Percentiles rank a stretch among this genome's conserved stretches.
These are phyloP conservation scores for Phytophthora macrochlamydospora DNA, from an alignment of 352 stramenopile species.

Conservation along the genomic window DNA sequence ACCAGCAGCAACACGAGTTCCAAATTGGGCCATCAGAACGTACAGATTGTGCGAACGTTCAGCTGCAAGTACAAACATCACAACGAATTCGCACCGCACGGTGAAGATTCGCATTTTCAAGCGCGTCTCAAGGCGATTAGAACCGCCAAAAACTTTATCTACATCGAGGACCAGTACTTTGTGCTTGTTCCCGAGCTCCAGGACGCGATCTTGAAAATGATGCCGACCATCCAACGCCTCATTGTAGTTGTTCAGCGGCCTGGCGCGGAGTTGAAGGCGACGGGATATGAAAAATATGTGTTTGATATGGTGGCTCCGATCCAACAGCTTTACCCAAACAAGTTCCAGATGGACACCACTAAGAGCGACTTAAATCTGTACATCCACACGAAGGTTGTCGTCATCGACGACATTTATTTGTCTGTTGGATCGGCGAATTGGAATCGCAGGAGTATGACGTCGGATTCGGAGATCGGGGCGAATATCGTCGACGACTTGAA, in stretches of 20 bases:
- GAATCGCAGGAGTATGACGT: constrained; percentile 70
- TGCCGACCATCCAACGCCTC: constrained; percentile 47
- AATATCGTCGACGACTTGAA: constrained; percentile 44
- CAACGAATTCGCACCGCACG: constrained; percentile 48
- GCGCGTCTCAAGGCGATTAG: constrained; percentile 57
- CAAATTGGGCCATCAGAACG: constrained; percentile 28
- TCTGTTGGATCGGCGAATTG: constrained; percentile 60
- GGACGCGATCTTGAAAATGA: constrained; percentile 41
- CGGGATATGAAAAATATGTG: constrained; percentile 51
- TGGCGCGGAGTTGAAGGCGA: constrained; percentile 25
- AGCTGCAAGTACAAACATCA: constrained; percentile 52
- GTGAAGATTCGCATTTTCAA: constrained; percentile 52
- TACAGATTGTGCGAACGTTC: constrained; percentile 65
- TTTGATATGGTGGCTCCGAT: constrained; percentile 51
- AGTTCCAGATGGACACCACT: constrained; percentile 52
- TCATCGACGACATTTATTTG: constrained; percentile 66
- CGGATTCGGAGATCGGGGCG: constrained; percentile 50
- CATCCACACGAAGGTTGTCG: constrained; percentile 56
- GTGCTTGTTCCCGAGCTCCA: constrained; percentile 49
- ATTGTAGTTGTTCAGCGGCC: constrained; percentile 50
- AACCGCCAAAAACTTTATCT: constrained; percentile 67
- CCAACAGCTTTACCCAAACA: constrained; percentile 47
- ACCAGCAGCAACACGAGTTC: constrained; percentile 16
- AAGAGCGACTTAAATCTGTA: constrained; percentile 44
- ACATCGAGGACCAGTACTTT: constrained; percentile 78